Base-by-base conservation (phyloP, 108 stramenopile species). In the Skeletonema marinoi region DNA sequence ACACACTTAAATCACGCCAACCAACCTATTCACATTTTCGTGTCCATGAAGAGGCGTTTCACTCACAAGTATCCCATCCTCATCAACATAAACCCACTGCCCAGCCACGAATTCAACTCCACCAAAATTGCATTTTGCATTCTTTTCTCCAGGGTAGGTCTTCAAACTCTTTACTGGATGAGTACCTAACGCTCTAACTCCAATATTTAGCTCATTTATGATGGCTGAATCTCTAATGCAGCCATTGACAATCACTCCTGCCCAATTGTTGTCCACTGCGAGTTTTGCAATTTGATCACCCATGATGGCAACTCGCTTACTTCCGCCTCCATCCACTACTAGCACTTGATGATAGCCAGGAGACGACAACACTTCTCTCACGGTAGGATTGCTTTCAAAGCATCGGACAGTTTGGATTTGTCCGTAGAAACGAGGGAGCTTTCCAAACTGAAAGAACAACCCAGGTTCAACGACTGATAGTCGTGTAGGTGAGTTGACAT, bases 171-270 rank as follows among this genome's bases (percentile, higher is more conserved):
- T 91, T 3, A 87, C 62, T 11, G 92, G 92, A 82, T 86, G 76
- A 8, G 90, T 88, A 0, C 89, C 88, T 58, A 89, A 60, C 0
- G 92, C 88, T 77, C 87, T 87, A 6, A 93, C 86, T 1, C 92
- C 92, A 70, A 93, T 61, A 25, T 78, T 41, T 42, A 90, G 59
- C n/a, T 68, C 32, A 11, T 61, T 65, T 19, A 93, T 86, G 17
- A 88, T 89, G 11, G 78, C 86, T 33, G 90, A 89, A 78, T 93
- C 90, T 44, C 90, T 83, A 60, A 93, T 89, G 66, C 85, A 90
- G 39, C 90, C 92, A 80, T 91, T 84, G 32, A 93, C 75, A 7
- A 91, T 79, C 11, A 93, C 60, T 0, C 92, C 90, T 6, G 78
- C 73, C 90, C 92, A 93, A 32, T 68, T 50, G 71, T 81, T 88